Percentiles rank a stretch among this genome's conserved stretches.
phyloP scores from a whole-genome alignment of 2,329 filamentous ascomycete species.

The Xenoacremonium recifei region DNA sequence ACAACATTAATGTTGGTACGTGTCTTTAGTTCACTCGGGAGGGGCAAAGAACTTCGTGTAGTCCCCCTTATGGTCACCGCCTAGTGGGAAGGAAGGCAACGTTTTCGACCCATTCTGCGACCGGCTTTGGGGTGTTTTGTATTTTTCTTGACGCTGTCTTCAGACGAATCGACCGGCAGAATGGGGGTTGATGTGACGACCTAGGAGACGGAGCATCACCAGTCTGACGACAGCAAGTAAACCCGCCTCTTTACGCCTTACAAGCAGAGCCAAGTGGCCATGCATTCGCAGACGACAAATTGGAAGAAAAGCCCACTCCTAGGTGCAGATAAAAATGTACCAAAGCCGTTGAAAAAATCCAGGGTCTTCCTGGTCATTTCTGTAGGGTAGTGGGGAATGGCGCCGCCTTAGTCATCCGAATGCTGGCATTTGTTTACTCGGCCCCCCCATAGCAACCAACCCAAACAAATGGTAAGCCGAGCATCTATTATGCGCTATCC shows the following conservation, averaged over 20 bases:
- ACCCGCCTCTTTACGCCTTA: slow-evolving; percentile 4
- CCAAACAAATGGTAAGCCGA: slow-evolving; percentile 22
- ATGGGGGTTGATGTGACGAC: slow-evolving; percentile 1
- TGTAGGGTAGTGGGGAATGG: slow-evolving; percentile 2
- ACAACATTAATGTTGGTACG: too few relatives aligned
- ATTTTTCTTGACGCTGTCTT: too few relatives aligned
- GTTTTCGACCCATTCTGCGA: too few relatives aligned
- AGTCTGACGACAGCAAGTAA: slow-evolving; percentile 18
- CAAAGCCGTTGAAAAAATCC: slow-evolving; percentile 6
- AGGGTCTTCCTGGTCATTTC: not conserved
- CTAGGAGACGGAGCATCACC: slow-evolving; percentile 4
- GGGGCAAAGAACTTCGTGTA: too few relatives aligned
- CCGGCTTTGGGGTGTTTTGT: too few relatives aligned
- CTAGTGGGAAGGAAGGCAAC: too few relatives aligned
- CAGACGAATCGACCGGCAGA: not conserved
- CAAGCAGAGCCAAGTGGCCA: slow-evolving; percentile 14
- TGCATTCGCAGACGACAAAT: slow-evolving; percentile 11
- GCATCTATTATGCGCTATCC: slow-evolving; percentile 17
- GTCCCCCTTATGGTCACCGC: too few relatives aligned
- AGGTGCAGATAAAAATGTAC: slow-evolving; percentile 26
- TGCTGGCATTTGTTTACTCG: slow-evolving; percentile 37
- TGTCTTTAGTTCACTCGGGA: too few relatives aligned
- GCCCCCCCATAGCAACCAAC: slow-evolving; percentile 37
- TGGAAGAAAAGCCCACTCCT: slow-evolving; percentile 13
- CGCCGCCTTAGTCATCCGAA: slow-evolving; percentile 22